Evolutionary conservation across 2,329 filamentous ascomycete species (phyloP), one percentile per base, ranked within the genome.

Genomic region (Penicillium sp.): DNA sequence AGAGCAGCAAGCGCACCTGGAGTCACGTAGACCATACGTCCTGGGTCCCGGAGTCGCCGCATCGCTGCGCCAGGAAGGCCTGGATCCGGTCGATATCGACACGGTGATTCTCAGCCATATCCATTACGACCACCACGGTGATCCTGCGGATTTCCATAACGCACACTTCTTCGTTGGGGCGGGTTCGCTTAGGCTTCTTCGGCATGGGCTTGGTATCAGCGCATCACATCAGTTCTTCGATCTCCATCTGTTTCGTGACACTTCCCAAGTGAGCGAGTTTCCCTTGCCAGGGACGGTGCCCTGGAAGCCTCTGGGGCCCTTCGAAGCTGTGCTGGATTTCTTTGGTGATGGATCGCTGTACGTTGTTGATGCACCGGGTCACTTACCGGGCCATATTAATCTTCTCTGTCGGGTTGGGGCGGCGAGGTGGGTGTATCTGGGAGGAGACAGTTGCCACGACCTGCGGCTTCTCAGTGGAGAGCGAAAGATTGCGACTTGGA

Each of bases 61-160:
- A 29, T 77, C 73, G 48, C 70, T 82, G 4, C 72, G 70, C 23
- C 67, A 60, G 54, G 78, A 78, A 2, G 75, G 76, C 1, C 56
- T 82, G n/a, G 63, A 55, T 1, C 70, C 76, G 1, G 63, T 70
- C 13, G 76, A 81, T 52, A 78, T 81, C 23, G 78, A 81, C 65
- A 75, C 72, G 59, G 71, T 81, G 7, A 71, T 81, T 17, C 76
- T 78, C 58, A 78, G 74, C 15, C 79, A 81, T 68, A 76, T 79
- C 15, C 78, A 80, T 50, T 80, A 75, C 72, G 77, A 81, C 61
- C 77, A 80, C 59, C 67, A 79, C n/a, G 79, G 80, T 38, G 70
- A 75, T 41, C 79, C 79, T 0, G 66, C 66, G 5, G 74, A 78
- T 44, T 81, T 81, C 50, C 62, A 71, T 1, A 63, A 56, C 5